Base-by-base conservation (phyloP, 768 basidiomycete species). In the Pisolithus albus region DNA sequence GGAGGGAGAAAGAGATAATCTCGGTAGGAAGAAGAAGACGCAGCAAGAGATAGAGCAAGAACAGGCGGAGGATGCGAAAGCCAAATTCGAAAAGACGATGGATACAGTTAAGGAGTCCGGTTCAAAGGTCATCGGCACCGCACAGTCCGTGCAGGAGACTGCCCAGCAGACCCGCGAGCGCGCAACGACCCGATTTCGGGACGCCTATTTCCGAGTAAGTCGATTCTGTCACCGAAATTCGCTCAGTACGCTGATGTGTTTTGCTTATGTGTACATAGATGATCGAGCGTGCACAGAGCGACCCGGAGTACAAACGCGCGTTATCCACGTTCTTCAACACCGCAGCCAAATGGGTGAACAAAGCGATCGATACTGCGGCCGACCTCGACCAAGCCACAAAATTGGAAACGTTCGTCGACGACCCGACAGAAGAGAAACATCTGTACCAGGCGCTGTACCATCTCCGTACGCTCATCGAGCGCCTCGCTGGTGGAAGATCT, bases 81-180 rank as follows among this genome's bases (percentile, higher is more conserved):
- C 72, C 7, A 71, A 74, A 24, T 88, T 83, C 61, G 82, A 86
- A 65, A 78, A 78, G 56, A 75, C 81, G 0, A 83, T 88, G 79
- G 86, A 86, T 28, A 75, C 75, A 0, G 70, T 79, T 9, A 87
- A 84, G 61, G 74, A 68, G 10, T 72, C 70, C 0, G 86, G 86
- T 7, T 77, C 75, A 0, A 70, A 70, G 30, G 75, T 73, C 7
- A 87, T 88, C 24, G 82, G 79, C 4, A 71, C 70, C 0, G 70
- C 71, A 4, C 80, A 84, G 58, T 62, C 65, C 1, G 72, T 73
- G 3, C 67, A 71, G 3, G 64, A 60, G 0, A 69, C 72, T 5
- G 64, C 70, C 1, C 65, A 82, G 55, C 78, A 83, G 13, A 63
- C 70, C 37, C 63, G 71, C 0, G 68, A 77, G 13, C 70, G 71